Percentiles rank a stretch among this genome's conserved stretches.
Evolutionary conservation across 352 stramenopile genomes (phyloP).

Genomic region (Pythium aphanidermatum): DNA sequence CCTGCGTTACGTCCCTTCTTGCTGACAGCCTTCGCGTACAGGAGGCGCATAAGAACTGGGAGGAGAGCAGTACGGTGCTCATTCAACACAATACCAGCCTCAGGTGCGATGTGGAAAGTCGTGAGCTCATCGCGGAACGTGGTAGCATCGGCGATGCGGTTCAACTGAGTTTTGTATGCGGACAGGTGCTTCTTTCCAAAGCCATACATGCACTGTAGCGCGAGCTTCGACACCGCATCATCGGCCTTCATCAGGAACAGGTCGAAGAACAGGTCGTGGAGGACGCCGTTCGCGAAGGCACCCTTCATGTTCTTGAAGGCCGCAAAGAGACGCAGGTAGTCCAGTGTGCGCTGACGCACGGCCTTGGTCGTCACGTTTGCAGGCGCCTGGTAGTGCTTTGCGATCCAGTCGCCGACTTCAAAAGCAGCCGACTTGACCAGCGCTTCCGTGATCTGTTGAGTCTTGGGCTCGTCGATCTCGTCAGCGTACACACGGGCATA

Average conservation of each 20-base stretch:
- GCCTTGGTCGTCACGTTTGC: conserved; percentile 56
- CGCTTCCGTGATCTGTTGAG: conserved; percentile 38
- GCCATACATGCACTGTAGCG: conserved; percentile 79
- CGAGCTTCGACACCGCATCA: conserved; percentile 78
- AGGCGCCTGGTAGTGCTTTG: conserved; percentile 6
- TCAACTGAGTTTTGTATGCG: conserved; percentile 83
- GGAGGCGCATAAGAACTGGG: conserved; percentile 80
- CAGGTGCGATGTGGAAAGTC: conserved; percentile 78
- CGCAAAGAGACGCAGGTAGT: conserved; percentile 79
- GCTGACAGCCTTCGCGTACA: conserved; percentile 90
- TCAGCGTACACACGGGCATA: conserved; percentile 72
- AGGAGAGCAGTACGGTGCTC: conserved; percentile 78
- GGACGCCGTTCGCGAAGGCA: conserved; percentile 65
- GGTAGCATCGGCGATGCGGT: conserved; percentile 68
- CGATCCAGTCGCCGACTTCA: conserved; percentile 17
- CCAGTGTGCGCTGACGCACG: conserved; percentile 74
- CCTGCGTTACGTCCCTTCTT: conserved; percentile 79
- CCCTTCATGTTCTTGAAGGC: conserved; percentile 85
- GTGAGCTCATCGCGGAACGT: conserved; percentile 90
- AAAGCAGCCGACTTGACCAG: conserved; percentile 35
- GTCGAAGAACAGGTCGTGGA: conserved; percentile 85
- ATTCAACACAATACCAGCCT: conserved; percentile 57
- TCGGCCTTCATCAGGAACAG: conserved; percentile 85
- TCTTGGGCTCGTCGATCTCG: conserved; percentile 42
- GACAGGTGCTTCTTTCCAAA: conserved; percentile 80